phyloP scores from a whole-genome alignment of 2,329 filamentous ascomycete genomes.

The Eutypella sp. region DNA sequence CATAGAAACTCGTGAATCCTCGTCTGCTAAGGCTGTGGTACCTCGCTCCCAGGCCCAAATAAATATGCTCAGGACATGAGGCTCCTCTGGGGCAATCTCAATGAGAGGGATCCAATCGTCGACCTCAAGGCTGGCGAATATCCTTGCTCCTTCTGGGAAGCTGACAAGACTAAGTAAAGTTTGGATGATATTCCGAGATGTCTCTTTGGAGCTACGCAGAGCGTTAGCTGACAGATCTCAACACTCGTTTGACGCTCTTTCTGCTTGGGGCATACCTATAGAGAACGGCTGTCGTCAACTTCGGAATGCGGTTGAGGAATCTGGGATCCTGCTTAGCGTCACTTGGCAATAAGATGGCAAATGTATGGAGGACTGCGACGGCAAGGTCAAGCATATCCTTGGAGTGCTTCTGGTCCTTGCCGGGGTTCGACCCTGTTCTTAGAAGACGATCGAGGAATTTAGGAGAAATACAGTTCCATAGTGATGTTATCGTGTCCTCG shows the following conservation, averaged over 20 bases:
- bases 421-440: slow-evolving; percentile 40
- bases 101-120: slow-evolving; percentile 51
- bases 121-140: slow-evolving; percentile 36
- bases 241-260: not conserved
- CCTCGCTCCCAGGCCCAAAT: slow-evolving; percentile 52
- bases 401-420: slow-evolving; percentile 37
- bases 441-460: slow-evolving; percentile 62
- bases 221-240: slow-evolving; percentile 5
- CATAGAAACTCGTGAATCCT: slow-evolving; percentile 17
- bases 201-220: slow-evolving; percentile 43
- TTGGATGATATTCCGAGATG: slow-evolving; percentile 49
- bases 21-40: slow-evolving; percentile 28
- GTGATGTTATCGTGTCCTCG: slow-evolving; percentile 35
- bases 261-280: slow-evolving; percentile 43
- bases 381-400: slow-evolving; percentile 60
- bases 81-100: slow-evolving; percentile 50
- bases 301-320: slow-evolving; percentile 48
- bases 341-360: slow-evolving; percentile 52
- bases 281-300: slow-evolving; percentile 48
- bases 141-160: slow-evolving; percentile 43
- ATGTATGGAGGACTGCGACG: slow-evolving; percentile 59
- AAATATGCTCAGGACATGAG: slow-evolving; percentile 51
- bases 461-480: slow-evolving; percentile 57
- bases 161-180: slow-evolving; percentile 53
- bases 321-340: slow-evolving; percentile 37